Conservation (phyloP, 495 filamentous ascomycete genomes). For the Talaromyces trachyspermus region DNA sequence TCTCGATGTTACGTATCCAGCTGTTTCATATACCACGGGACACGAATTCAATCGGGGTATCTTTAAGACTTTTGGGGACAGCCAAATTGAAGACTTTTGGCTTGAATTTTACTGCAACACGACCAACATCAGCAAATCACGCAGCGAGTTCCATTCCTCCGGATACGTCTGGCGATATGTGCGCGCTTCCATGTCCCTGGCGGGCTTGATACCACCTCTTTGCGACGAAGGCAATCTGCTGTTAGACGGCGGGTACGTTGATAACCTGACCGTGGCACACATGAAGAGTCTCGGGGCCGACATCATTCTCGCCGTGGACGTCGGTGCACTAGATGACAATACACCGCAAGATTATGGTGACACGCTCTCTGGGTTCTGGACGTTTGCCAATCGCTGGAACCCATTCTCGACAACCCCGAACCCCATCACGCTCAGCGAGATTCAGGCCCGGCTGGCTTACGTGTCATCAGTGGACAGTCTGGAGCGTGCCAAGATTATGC, state of each 20-base stretch:
- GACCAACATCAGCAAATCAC: constrained; percentile 88
- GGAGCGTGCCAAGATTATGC: constrained; percentile 80
- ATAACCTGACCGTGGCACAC: constrained; percentile 93
- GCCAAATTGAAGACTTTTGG: constrained; percentile 98
- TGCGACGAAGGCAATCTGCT: constrained; percentile 97
- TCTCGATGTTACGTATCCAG: constrained; percentile 90
- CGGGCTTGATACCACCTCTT: constrained; percentile 83
- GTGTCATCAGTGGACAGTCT: constrained; percentile 89
- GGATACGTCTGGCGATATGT: constrained; percentile 97
- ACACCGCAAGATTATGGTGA: constrained; percentile 88
- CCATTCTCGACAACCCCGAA: constrained; percentile 81
- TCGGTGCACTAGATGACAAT: constrained; percentile 84
- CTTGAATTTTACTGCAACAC: constrained; percentile 98
- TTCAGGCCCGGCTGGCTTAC: constrained; percentile 90
- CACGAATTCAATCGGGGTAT: constrained; percentile 99
- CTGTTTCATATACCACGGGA: constrained; percentile 90
- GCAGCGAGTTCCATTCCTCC: constrained; percentile 83
- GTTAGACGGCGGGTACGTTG: constrained; percentile 91
- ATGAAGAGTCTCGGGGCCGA: constrained; percentile 94
- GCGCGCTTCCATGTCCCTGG: constrained; percentile 90
- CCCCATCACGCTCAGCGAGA: constrained; percentile 90
- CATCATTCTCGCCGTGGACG: constrained; percentile 92
- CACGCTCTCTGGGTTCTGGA: constrained; percentile 92
- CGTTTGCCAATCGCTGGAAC: constrained; percentile 91
- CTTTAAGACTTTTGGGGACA: constrained; percentile 95